These are phyloP conservation scores for Leccinum subtestaceum DNA, from an alignment of 768 basidiomycete genomes.

Conservation along the genomic window DNA sequence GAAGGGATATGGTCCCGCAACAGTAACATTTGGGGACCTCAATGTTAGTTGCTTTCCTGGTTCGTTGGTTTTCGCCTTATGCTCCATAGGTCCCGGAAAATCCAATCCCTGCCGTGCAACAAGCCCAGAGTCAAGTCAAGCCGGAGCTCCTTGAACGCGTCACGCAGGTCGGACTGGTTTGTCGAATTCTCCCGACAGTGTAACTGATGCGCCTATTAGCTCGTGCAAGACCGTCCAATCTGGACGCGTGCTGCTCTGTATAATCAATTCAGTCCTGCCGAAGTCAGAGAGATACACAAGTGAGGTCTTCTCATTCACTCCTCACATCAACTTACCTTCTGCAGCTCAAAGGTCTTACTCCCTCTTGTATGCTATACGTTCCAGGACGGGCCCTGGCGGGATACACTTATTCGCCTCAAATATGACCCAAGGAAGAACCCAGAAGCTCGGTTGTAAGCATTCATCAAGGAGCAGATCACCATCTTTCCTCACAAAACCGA, in stretches of 20 bases:
- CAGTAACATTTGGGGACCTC: constrained; percentile 64
- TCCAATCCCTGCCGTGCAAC: constrained; percentile 61
- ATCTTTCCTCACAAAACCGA: constrained; percentile 5
- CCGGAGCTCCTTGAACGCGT: constrained; percentile 52
- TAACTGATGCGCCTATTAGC: constrained; percentile 38
- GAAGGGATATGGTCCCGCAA: constrained; percentile 76
- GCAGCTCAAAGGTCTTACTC: constrained; percentile 77
- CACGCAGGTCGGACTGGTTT: constrained; percentile 40
- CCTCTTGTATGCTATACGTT: constrained; percentile 86
- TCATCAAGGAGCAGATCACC: neutral
- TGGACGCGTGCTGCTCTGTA: constrained; percentile 89
- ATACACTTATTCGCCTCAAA: constrained; percentile 79
- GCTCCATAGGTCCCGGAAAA: constrained; percentile 57
- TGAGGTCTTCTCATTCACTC: constrained; percentile 32
- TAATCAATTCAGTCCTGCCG: constrained; percentile 70
- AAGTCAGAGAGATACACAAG: constrained; percentile 76
- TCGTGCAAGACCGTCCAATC: constrained; percentile 72
- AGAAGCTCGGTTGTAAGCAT: constrained; percentile 70
- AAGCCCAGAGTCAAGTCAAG: constrained; percentile 53
- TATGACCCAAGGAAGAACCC: constrained; percentile 85
- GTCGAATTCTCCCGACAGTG: constrained; percentile 7
- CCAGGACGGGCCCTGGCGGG: constrained; percentile 91
- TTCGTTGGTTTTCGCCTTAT: neutral
- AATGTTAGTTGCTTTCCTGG: constrained; percentile 29
- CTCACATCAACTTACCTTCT: constrained; percentile 5